Evolutionary conservation across 2,329 filamentous ascomycete genomes (phyloP).

Genomic region (Meredithiella fracta): DNA sequence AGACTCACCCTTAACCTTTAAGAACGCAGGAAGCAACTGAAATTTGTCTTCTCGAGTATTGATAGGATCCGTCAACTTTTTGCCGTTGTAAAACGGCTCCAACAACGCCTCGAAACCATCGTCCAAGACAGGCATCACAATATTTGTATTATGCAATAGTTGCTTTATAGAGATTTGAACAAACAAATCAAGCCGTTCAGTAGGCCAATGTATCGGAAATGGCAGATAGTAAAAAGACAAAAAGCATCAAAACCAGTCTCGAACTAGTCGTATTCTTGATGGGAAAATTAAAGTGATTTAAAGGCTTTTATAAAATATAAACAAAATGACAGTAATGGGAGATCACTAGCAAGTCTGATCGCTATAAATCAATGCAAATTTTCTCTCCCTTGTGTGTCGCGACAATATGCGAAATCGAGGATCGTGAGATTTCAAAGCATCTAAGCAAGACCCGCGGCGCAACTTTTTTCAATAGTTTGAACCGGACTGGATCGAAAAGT

Average conservation of each 20-base stretch:
- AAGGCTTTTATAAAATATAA: not conserved
- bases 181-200: not conserved
- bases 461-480: slow-evolving; percentile 8
- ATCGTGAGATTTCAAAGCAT: not conserved
- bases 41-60: slow-evolving; percentile 72
- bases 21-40: slow-evolving; percentile 89
- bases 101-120: slow-evolving; percentile 50
- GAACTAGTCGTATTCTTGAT: slow-evolving; percentile 3
- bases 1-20: slow-evolving; percentile 71
- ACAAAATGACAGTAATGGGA: not conserved
- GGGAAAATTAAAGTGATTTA: not conserved
- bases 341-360: not conserved
- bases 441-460: not conserved
- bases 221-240: not conserved
- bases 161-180: not conserved
- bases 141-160: not conserved
- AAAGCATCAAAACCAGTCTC: not conserved
- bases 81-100: slow-evolving; percentile 52
- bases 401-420: not conserved
- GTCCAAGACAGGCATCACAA: slow-evolving; percentile 36
- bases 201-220: not conserved
- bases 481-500: slow-evolving; percentile 9
- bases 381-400: not conserved
- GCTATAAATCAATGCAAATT: not conserved
- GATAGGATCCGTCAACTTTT: slow-evolving; percentile 48